Base-by-base conservation (phyloP, 2,329 filamentous ascomycete genomes). In the Boeremia exigua region DNA sequence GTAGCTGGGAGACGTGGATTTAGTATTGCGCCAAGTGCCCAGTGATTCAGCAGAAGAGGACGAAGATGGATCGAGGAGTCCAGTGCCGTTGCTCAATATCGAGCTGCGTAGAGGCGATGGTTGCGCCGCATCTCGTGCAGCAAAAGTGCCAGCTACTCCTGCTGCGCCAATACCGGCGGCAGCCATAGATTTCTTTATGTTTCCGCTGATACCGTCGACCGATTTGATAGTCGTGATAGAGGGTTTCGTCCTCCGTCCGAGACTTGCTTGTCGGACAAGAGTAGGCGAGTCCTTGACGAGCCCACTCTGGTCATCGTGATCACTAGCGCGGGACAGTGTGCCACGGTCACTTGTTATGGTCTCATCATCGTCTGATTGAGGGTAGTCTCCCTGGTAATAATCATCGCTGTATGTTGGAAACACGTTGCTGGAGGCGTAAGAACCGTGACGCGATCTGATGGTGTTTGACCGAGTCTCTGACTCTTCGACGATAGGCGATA, bases 401-500 rank as follows among this genome's bases (percentile, higher is more conserved):
- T 75, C 75, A 6, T 76, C 70, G 3, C 68, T 67, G 36, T 76
- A 67, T 25, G 75, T 73, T 0, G 80, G 79, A 34, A 81, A 80
- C 0, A 79, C 79, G 56, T 78, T 81, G 59, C 79, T 82, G 23
- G 80, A 81, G 15, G 79, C 79, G 53, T 76, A 81, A 1, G 79
- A 81, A 11, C 73, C 75, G 48, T 73, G 73, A 30, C 72, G 72
- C 11, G 76, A 78, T 37, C 69, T 69, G 29, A 75, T 69, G n/a
- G 71, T 76, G 46, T 80, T 74, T 3, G 77, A 76, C 47, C 81
- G 70, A 30, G 73, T 75, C 50, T 81, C 79, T 6, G 77, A 73
- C 59, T 82, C 80, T 66, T 82, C 80, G 3, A 70, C 75, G 45
- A 82, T 82, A 2, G 80, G 80, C 29, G 79, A 77, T 25, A 82